phyloP scores from a whole-genome alignment of 257 asterid species.

The Solanum chilense region DNA sequence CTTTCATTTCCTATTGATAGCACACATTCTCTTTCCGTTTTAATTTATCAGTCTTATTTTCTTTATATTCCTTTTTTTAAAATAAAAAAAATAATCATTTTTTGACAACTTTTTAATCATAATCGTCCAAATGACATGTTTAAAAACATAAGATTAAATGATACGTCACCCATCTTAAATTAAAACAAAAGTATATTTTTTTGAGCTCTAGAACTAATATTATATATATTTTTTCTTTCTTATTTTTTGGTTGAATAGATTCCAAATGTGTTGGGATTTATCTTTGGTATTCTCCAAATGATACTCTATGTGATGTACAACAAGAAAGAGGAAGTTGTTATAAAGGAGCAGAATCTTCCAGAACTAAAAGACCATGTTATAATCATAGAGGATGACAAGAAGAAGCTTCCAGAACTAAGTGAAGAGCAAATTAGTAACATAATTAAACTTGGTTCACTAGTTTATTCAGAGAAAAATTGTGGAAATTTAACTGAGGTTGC shows the following conservation, averaged over 20 bases:
- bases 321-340: conserved; percentile 6
- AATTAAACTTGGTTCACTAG: conserved; percentile 4
- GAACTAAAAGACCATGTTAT: conserved; percentile 4
- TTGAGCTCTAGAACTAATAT: too few species aligned
- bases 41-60: background rate
- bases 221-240: background rate
- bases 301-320: conserved; percentile 28
- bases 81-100: too few species aligned
- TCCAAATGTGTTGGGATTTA: conserved; percentile 48
- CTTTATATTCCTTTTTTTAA: too few species aligned
- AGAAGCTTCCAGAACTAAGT: conserved; percentile 17
- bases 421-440: conserved; percentile 41
- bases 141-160: too few species aligned
- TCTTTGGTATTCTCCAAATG: conserved; percentile 40
- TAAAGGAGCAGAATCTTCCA: conserved; percentile 11
- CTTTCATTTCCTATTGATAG: background rate
- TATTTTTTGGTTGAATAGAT: conserved; percentile 4
- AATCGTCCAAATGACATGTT: background rate
- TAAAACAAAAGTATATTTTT: too few species aligned
- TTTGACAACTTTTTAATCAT: too few species aligned
- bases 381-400: conserved; percentile 10
- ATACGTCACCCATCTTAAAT: too few species aligned
- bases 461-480: background rate
- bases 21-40: accelerated
- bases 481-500: background rate